Conservation (phyloP, 2,329 filamentous ascomycete genomes). For the Huntiella bhutanensis region DNA sequence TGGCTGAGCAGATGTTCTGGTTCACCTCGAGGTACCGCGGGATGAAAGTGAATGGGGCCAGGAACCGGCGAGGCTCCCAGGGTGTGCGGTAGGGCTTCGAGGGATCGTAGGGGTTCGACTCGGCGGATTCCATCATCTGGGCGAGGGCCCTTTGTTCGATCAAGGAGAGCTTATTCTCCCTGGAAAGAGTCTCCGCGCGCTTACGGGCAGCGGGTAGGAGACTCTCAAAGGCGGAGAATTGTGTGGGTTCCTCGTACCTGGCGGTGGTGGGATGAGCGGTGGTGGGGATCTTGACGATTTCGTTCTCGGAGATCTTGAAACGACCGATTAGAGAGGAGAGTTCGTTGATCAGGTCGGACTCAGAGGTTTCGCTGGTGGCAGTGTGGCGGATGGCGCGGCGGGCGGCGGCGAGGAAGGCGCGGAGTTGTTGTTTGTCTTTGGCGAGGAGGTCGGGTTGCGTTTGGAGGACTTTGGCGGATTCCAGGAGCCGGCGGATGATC, state of each 20-base stretch:
- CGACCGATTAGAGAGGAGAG: constrained; percentile 31
- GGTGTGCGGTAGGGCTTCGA: constrained; percentile 77
- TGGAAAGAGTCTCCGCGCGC: constrained; percentile 18
- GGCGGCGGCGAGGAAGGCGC: constrained; percentile 48
- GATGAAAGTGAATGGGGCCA: constrained; percentile 87
- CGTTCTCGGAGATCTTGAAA: constrained; percentile 21
- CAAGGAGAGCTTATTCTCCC: constrained; percentile 20
- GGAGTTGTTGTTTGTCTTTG: constrained; percentile 57
- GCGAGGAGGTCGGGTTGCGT: constrained; percentile 33
- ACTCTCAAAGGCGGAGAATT: constrained; percentile 7
- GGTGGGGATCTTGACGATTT: constrained; percentile 9
- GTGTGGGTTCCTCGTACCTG: constrained; percentile 6
- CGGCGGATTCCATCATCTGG: constrained; percentile 39
- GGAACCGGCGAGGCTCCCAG: constrained; percentile 71
- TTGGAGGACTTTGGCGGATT: constrained; percentile 39
- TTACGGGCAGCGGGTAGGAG: constrained; percentile 13
- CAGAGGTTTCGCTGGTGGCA: constrained; percentile 17
- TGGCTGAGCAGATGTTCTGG: constrained; percentile 86
- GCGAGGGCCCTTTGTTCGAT: constrained; percentile 35
- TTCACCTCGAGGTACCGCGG: constrained; percentile 94
- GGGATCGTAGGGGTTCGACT: constrained; percentile 58
- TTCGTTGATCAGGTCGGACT: constrained; percentile 34
- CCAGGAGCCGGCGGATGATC: constrained; percentile 31
- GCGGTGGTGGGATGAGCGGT: constrained; percentile 9
- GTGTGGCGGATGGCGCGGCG: constrained; percentile 35